Conservation (phyloP, 768 basidiomycete species). For the Lactifluus subvellereus region DNA sequence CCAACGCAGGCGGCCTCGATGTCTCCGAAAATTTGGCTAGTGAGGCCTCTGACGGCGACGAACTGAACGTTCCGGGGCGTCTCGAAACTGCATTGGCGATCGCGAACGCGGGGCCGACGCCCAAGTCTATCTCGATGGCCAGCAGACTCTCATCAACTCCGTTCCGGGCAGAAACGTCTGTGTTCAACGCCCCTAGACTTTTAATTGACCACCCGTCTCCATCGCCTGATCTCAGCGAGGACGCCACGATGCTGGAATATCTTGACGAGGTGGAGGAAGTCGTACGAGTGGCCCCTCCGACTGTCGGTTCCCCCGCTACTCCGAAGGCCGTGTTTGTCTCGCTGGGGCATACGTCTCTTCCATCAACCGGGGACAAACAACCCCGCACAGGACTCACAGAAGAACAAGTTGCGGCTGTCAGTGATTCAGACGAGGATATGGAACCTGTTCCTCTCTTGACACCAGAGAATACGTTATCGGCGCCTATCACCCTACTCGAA, state of each 20-base stretch:
- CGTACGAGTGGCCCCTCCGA: background rate
- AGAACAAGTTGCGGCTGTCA: background rate
- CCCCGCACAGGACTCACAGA: background rate
- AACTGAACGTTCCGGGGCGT: conserved; percentile 47
- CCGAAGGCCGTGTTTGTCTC: background rate
- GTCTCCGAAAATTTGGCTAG: conserved; percentile 3
- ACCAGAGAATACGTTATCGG: background rate
- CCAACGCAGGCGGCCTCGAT: conserved; percentile 3
- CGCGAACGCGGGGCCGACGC: conserved; percentile 48
- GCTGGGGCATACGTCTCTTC: background rate
- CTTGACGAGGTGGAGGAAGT: conserved; percentile 9
- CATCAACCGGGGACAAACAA: background rate
- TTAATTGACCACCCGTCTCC: conserved; percentile 22
- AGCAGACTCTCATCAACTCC: background rate
- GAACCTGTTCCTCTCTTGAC: conserved; percentile 12
- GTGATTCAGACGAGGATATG: conserved; percentile 23
- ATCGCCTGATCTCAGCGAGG: background rate
- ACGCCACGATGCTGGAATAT: conserved; percentile 13
- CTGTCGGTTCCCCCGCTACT: background rate
- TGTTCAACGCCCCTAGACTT: conserved; percentile 38
- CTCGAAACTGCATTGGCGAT: conserved; percentile 66
- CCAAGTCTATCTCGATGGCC: conserved; percentile 22
- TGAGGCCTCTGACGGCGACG: conserved; percentile 35
- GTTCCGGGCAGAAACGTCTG: conserved; percentile 24
- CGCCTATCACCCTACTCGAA: background rate